phyloP scores from a whole-genome alignment of 2,329 filamentous ascomycete genomes.

The Fusarium azukiicola region DNA sequence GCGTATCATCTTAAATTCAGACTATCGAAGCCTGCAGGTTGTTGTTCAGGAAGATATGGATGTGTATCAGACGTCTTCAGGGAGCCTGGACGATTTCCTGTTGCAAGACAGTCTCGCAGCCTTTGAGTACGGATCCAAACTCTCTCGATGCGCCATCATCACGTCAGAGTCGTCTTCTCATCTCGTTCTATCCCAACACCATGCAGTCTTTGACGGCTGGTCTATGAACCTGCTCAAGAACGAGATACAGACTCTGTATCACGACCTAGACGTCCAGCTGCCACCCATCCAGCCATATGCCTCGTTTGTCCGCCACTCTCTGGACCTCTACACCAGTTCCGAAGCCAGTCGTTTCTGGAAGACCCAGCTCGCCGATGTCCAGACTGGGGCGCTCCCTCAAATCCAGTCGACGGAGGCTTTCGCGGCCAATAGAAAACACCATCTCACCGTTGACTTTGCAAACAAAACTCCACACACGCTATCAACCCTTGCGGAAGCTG shows the following conservation, averaged over 20 bases:
- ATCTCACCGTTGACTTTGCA: not conserved
- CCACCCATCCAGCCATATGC: not conserved
- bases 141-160: not conserved
- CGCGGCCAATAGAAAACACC: not conserved
- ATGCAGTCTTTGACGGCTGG: not conserved
- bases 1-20: not conserved
- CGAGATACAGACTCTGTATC: not conserved
- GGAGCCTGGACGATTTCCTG: not conserved
- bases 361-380: not conserved
- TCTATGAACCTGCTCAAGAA: not conserved
- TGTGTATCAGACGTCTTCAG: not conserved
- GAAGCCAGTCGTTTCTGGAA: not conserved
- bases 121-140: not conserved
- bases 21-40: not conserved
- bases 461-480: not conserved
- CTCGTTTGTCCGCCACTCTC: not conserved
- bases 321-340: not conserved
- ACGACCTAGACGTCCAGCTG: not conserved
- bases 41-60: not conserved
- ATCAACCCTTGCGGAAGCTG: not conserved
- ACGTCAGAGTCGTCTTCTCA: not conserved
- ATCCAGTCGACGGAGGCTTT: not conserved
- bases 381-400: not conserved
- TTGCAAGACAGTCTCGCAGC: not conserved
- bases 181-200: not conserved